Percentiles rank a stretch among this genome's conserved stretches.
These are phyloP conservation scores for Verruconis gallopava DNA, from an alignment of 2,329 filamentous ascomycete species.

Conservation along the genomic window DNA sequence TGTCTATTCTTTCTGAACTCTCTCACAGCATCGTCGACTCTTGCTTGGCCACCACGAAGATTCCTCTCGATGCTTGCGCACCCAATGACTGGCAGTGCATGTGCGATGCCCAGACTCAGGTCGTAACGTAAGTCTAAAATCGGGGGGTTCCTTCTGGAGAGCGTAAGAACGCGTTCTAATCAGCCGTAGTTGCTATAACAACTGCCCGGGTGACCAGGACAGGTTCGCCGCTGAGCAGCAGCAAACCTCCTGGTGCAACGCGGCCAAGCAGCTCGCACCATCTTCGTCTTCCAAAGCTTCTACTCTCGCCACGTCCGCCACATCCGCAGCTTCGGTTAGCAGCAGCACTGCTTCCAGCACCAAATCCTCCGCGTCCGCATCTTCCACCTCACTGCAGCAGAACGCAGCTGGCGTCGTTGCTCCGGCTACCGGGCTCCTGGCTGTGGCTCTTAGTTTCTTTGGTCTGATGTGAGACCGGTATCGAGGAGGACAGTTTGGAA, in stretches of 20 bases:
- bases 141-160: slow-evolving; percentile 1
- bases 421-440: slow-evolving; percentile 7
- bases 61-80: slow-evolving; percentile 31
- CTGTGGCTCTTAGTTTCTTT: slow-evolving; percentile 2
- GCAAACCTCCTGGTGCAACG: slow-evolving; percentile 22
- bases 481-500: too few relatives aligned
- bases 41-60: slow-evolving; percentile 30
- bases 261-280: slow-evolving; percentile 17
- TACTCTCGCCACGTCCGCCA: slow-evolving; percentile 1
- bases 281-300: neutral
- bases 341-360: neutral
- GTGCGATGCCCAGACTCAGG: slow-evolving; percentile 41
- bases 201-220: slow-evolving; percentile 41
- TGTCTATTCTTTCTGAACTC: neutral
- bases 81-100: slow-evolving; percentile 43
- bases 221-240: slow-evolving; percentile 22
- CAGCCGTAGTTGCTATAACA: slow-evolving; percentile 44
- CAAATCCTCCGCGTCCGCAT: neutral
- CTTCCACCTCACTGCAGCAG: neutral
- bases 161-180: neutral
- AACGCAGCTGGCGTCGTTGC: slow-evolving; percentile 4
- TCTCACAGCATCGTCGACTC: slow-evolving; percentile 36
- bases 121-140: slow-evolving; percentile 33
- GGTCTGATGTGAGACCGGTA: slow-evolving; percentile 7
- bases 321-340: neutral